A percentile compares a stretch with the other conserved stretches of the same genome.
phyloP scores from a whole-genome alignment of 768 basidiomycete genomes.

The Calocybe indica region DNA sequence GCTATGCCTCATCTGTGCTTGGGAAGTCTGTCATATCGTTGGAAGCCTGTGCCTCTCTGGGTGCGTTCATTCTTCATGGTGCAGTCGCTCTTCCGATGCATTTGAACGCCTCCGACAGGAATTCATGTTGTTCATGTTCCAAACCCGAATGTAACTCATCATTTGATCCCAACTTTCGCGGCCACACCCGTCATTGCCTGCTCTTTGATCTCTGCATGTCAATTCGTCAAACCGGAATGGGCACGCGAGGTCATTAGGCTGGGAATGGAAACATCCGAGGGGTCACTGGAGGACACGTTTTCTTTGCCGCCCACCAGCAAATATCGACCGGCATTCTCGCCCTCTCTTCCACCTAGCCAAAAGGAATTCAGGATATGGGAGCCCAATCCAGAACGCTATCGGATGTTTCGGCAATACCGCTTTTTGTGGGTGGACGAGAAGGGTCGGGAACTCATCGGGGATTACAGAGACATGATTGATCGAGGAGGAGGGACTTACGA shows the following conservation, averaged over 20 bases:
- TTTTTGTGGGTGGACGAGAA: constrained; percentile 61
- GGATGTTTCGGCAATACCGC: constrained; percentile 44
- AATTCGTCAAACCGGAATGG: constrained; percentile 67
- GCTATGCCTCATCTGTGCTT: constrained; percentile 34
- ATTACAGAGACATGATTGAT: constrained; percentile 47
- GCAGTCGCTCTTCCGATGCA: background rate
- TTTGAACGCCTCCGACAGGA: constrained; percentile 28
- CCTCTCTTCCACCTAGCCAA: constrained; percentile 38
- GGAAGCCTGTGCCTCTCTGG: constrained; percentile 45
- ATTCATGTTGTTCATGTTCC: constrained; percentile 46
- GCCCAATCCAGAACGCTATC: constrained; percentile 55
- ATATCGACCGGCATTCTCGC: constrained; percentile 53
- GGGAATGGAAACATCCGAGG: constrained; percentile 29
- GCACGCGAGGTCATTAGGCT: constrained; percentile 52
- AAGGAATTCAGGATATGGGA: constrained; percentile 59
- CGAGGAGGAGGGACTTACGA: constrained; percentile 60
- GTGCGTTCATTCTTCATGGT: constrained; percentile 25
- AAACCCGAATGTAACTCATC: constrained; percentile 51
- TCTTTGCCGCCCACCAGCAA: constrained; percentile 44
- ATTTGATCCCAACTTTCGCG: constrained; percentile 47
- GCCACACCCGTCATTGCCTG: constrained; percentile 45
- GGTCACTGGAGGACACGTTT: constrained; percentile 46
- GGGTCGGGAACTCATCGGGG: constrained; percentile 38
- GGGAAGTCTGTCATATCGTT: constrained; percentile 29
- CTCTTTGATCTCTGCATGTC: constrained; percentile 52